Evolutionary conservation across 306 rosid genomes (phyloP), one percentile per base, ranked within the genome.

Genomic region (Ziziphus jujuba): DNA sequence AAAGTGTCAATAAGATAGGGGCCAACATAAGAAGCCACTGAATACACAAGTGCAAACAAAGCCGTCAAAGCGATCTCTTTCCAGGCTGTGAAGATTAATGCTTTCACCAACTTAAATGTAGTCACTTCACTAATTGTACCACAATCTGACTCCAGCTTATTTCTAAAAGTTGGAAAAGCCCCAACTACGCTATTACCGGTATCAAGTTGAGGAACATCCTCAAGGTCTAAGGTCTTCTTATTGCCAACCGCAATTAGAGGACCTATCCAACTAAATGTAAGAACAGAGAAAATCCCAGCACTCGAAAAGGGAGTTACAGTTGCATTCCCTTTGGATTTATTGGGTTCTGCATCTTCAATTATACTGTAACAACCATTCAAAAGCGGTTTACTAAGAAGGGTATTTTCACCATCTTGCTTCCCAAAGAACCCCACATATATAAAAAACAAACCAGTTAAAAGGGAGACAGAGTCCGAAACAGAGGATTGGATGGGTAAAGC

Each of bases 181-280:
- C 85, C 84, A 67, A 61, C 44, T 24, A 81, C 92, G 50, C 82
- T 82, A 36, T 89, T 95, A 28, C 19, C 23, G 44, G 33, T 59
- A 21, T 71, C 76, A 60, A 89, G 96, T 35, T 82, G 75, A 43
- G 98, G 98, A 64, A 92, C 84, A 51, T 92, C 96, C 75, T 84
- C 95, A 72, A 84, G 84, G 74, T 84, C 84, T 59, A 92, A 77
- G 24, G 87, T 72, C 80, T 85, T 92, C 75, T 79, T 78, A 55
- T 76, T 73, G 19, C 98, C 98, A 57, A 55, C 15, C 3, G 81
- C 76, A 67, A 92, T 84, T 13, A 92, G 75, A 56, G 83, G 83
- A 76, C 82, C 77, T 67, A 92, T 79, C 98, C 98, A 87, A 52
- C 92, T 79, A 72, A 92, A 87, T 12, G 88, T 82, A 49, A 92